Base-by-base conservation (phyloP, 305 asterid species). In the Fraxinus platypoda region DNA sequence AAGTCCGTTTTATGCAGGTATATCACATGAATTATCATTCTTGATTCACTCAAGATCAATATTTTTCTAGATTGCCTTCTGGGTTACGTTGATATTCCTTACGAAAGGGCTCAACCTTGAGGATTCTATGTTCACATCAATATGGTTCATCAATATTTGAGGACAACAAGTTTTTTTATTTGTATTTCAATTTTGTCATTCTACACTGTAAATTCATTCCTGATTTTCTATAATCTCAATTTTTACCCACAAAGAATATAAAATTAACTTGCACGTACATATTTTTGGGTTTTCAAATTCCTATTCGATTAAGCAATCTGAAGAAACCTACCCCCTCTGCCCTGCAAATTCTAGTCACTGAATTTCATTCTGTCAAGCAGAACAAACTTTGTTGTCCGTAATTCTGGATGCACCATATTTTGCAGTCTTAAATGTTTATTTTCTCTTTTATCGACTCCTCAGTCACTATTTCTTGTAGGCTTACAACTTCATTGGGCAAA, bases 1-100 rank as follows among this genome's bases (percentile, higher is more conserved):
- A 95, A 80, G 96, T 94, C 66, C 99, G 95, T 83, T 91, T 86
- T 31, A 93, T 94, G 86, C 97, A 91, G 97, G 99, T 95, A 84
- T 81, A 76, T 64, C 68, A 8, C 71, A 23, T 8, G 31, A 21
- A 62, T 19, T 62, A 62, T 21, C 71, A 7, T 62, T 62, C 71
- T 23, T 23, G 66, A 62, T 62, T 68, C 38, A 30, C 74, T 68
- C 11, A 68, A 68, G 21, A 12, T 68, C 19, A 68, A 68, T 68
- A 28, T 68, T 7, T 28, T 64, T 64, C 73, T 2, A 12, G 15
- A 28, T 28, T 68, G 74, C 74, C 15, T 66, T 25, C 8, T 28
- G 15, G n/a, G 74, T 66, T 26, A 19, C 25, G 9, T 59, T 59
- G 28, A 59, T 59, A 59, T 21, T 59, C 70, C 25, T 21, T 59